phyloP scores from a whole-genome alignment of 73 alveolate genomes.

The Halteria grandinella region DNA sequence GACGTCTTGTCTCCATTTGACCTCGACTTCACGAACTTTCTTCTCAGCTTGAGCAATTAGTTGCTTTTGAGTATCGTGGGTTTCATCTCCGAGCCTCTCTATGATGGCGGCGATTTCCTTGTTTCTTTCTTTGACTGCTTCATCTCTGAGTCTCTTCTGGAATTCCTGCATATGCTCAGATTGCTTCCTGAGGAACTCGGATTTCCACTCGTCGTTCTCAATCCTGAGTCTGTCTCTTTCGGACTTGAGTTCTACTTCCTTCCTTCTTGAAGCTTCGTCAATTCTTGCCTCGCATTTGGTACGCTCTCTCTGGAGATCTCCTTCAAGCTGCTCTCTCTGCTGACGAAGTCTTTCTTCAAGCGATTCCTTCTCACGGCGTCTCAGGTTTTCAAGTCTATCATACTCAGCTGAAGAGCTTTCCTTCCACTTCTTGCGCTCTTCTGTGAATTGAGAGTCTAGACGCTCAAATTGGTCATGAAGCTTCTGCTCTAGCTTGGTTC shows the following conservation, averaged over 20 bases:
- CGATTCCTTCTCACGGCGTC: slow-evolving; percentile 55
- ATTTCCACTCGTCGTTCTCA: slow-evolving; percentile 64
- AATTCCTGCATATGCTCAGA: slow-evolving; percentile 42
- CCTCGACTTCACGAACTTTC: slow-evolving; percentile 46
- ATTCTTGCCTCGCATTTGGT: slow-evolving; percentile 31
- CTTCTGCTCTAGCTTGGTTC: slow-evolving; percentile 74
- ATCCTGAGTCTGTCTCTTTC: slow-evolving; percentile 11
- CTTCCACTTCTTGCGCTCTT: slow-evolving; percentile 59
- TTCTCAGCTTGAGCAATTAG: slow-evolving; percentile 19
- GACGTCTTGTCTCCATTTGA: slow-evolving; percentile 50
- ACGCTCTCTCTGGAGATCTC: slow-evolving; percentile 33
- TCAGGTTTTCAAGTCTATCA: slow-evolving; percentile 47
- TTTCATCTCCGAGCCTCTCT: slow-evolving; percentile 54
- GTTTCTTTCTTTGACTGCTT: slow-evolving; percentile 27
- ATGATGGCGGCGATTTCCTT: slow-evolving; percentile 58
- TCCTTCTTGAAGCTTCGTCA: slow-evolving; percentile 14
- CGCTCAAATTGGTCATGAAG: slow-evolving; percentile 74
- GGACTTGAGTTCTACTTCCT: slow-evolving; percentile 15
- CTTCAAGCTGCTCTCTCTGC: slow-evolving; percentile 11
- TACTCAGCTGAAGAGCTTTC: slow-evolving; percentile 42
- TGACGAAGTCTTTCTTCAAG: slow-evolving; percentile 4
- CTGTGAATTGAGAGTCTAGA: slow-evolving; percentile 59
- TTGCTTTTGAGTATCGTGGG: slow-evolving; percentile 15
- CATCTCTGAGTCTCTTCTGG: slow-evolving; percentile 44
- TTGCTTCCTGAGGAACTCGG: slow-evolving; percentile 32